Percentiles rank a stretch among this genome's conserved stretches.
Evolutionary conservation across 2,329 filamentous ascomycete genomes (phyloP).

Genomic region (Penicillium thymicola): DNA sequence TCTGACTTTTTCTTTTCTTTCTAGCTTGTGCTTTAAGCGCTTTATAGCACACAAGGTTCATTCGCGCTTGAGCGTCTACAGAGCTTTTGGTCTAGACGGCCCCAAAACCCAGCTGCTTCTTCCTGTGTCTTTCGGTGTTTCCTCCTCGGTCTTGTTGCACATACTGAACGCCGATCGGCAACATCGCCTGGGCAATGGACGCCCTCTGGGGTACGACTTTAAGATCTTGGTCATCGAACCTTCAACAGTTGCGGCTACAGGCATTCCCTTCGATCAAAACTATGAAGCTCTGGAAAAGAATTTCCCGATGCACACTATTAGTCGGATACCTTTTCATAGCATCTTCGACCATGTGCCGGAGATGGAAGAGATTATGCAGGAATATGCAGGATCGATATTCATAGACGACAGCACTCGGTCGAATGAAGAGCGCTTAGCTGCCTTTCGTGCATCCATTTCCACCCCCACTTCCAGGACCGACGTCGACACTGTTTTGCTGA

Average conservation of each 20-base stretch:
- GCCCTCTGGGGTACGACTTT: conserved; percentile 64
- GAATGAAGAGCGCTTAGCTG: conserved; percentile 50
- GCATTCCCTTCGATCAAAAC: conserved; percentile 25
- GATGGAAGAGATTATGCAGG: conserved; percentile 31
- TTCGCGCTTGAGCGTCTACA: conserved; percentile 69
- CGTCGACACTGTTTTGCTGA: conserved; percentile 66
- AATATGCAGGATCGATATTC: conserved; percentile 30
- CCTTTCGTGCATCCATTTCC: conserved; percentile 59
- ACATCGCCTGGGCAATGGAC: conserved; percentile 46
- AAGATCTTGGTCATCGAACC: conserved; percentile 44
- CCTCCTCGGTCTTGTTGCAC: conserved; percentile 73
- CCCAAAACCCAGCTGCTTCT: conserved; percentile 61
- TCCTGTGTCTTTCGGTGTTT: conserved; percentile 78
- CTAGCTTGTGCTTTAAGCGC: conserved; percentile 69
- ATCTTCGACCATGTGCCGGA: conserved; percentile 50
- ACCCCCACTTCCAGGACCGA: conserved; percentile 76
- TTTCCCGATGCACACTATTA: conserved; percentile 67
- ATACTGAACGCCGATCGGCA: conserved; percentile 67
- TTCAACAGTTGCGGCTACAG: conserved; percentile 26
- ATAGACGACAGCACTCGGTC: conserved; percentile 28
- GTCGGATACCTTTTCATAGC: conserved; percentile 60
- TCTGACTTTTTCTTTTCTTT: conserved; percentile 15
- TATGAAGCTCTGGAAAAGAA: conserved; percentile 50
- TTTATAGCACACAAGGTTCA: conserved; percentile 77
- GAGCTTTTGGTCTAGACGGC: conserved; percentile 9